phyloP scores from a whole-genome alignment of 768 basidiomycete species.

The Rhodosporidiobolus odoratus region DNA sequence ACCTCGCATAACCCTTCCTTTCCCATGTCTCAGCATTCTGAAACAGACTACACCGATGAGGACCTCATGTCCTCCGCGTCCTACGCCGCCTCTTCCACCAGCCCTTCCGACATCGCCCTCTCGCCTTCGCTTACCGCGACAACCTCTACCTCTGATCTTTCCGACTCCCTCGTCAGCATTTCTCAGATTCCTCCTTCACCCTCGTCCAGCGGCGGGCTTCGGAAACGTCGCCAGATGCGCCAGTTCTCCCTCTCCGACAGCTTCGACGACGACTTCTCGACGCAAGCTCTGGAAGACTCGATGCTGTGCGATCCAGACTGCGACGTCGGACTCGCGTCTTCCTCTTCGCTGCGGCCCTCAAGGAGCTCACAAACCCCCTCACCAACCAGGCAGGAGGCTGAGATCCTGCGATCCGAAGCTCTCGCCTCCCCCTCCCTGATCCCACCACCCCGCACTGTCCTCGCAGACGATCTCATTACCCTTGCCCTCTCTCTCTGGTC shows the following conservation, averaged over 20 bases:
- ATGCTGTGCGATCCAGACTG: constrained; percentile 33
- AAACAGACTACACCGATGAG: background rate
- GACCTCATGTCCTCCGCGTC: constrained; percentile 21
- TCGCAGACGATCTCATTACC: constrained; percentile 43
- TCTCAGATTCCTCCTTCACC: background rate
- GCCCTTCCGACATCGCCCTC: constrained; percentile 1
- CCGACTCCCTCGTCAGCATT: constrained; percentile 23
- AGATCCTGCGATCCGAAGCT: constrained; percentile 10
- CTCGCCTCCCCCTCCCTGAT: constrained; percentile 39
- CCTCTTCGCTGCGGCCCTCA: background rate
- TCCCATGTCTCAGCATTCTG: background rate
- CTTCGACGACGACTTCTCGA: constrained; percentile 7
- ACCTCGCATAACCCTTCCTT: background rate
- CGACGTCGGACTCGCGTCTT: constrained; percentile 12
- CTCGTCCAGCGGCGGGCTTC: background rate
- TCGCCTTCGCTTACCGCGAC: background rate
- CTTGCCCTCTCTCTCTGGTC: constrained; percentile 30
- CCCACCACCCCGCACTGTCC: constrained; percentile 42
- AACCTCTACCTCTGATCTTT: constrained; percentile 7
- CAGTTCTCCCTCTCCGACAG: constrained; percentile 3
- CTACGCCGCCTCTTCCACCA: constrained; percentile 2
- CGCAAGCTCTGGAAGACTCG: constrained; percentile 24
- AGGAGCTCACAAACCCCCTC: background rate
- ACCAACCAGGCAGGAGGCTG: background rate
- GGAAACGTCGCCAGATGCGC: background rate